Evolutionary conservation across 495 filamentous ascomycete genomes (phyloP).

Genomic region (Aspergillus funiculosus): DNA sequence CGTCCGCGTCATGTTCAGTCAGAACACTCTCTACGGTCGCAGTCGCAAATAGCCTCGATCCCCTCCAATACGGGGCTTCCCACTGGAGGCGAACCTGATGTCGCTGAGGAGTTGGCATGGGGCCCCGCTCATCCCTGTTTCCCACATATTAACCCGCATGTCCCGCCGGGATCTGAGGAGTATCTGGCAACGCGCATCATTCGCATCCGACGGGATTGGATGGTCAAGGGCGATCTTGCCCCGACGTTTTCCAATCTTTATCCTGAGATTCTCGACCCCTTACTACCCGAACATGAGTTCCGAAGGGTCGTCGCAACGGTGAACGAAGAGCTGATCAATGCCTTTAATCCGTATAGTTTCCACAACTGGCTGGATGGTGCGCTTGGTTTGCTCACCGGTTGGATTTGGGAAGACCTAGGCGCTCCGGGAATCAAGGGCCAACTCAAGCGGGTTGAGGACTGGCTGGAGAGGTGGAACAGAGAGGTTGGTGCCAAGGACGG

Average conservation of each 20-base stretch:
- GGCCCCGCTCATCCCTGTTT: slow-evolving; percentile 86
- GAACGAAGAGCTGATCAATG: slow-evolving; percentile 63
- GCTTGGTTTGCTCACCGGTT: slow-evolving; percentile 74
- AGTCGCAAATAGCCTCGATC: slow-evolving; percentile 38
- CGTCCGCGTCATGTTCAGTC: slow-evolving; percentile 35
- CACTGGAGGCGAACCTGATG: slow-evolving; percentile 45
- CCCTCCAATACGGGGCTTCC: slow-evolving; percentile 41
- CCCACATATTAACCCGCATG: slow-evolving; percentile 88
- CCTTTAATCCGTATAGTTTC: slow-evolving; percentile 65
- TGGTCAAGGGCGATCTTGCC: slow-evolving; percentile 82
- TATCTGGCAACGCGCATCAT: slow-evolving; percentile 79
- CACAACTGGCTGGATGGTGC: slow-evolving; percentile 71
- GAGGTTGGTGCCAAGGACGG: slow-evolving; percentile 52
- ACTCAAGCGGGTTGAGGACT: slow-evolving; percentile 60
- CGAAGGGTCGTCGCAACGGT: slow-evolving; percentile 69
- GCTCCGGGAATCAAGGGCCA: slow-evolving; percentile 64
- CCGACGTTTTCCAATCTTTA: slow-evolving; percentile 92
- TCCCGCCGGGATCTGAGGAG: slow-evolving; percentile 68
- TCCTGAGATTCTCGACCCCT: slow-evolving; percentile 86
- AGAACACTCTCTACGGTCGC: slow-evolving; percentile 38
- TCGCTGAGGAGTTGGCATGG: slow-evolving; percentile 58
- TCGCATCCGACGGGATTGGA: slow-evolving; percentile 84
- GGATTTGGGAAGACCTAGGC: slow-evolving; percentile 89
- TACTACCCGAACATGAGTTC: slow-evolving; percentile 75
- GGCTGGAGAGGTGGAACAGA: slow-evolving; percentile 75